Evolutionary conservation across 208 protist genomes (phyloP), one percentile per base, ranked within the genome.

Genomic region (Trichomonas tenax): DNA sequence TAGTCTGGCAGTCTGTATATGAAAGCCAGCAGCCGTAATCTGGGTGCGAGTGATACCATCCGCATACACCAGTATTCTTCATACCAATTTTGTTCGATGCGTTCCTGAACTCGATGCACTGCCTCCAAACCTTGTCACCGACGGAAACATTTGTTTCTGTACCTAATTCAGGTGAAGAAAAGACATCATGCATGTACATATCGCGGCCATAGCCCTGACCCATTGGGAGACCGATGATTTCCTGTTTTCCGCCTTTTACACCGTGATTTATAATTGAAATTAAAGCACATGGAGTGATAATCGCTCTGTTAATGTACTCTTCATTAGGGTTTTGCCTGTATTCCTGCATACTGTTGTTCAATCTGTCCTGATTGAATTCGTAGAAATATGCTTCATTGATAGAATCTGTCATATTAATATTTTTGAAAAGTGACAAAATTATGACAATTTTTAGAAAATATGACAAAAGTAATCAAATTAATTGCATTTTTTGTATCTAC

Each of bases 21-120:
- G 99, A 99, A 17, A 99, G 98, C 99, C 99, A 99, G 98, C 99
- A 99, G 36, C 99, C 99, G 97, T 99, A 99, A 49, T 99, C 99
- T 31, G 99, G 99, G 97, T 99, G 99, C 96, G 98, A 99, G 97
- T 99, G 99, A 97, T 99, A 99, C 99, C 99, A 99, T 26, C 99
- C 99, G 34, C 58, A 72, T 2, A 17, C 4, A n/a, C 21, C 21
- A 6, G 58, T 26, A 26, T 17, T n/a, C 21, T 72, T 72, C 11
- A n/a, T 8, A 72, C 58, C 58, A n/a, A n/a, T 72, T n/a, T 72
- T 26, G 26, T 17, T n/a, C 2, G 2, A 17, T 72, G 58, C 11
- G 8, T 72, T 26, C 2, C 21, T n/a, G 26, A 31, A 17, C 26
- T 8, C 21, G 26, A 31, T 8, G 21, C 8, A n/a, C 26, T 72